These are phyloP conservation scores for Aspergillus amoenus DNA, from an alignment of 2,329 filamentous ascomycete genomes.

Conservation along the genomic window DNA sequence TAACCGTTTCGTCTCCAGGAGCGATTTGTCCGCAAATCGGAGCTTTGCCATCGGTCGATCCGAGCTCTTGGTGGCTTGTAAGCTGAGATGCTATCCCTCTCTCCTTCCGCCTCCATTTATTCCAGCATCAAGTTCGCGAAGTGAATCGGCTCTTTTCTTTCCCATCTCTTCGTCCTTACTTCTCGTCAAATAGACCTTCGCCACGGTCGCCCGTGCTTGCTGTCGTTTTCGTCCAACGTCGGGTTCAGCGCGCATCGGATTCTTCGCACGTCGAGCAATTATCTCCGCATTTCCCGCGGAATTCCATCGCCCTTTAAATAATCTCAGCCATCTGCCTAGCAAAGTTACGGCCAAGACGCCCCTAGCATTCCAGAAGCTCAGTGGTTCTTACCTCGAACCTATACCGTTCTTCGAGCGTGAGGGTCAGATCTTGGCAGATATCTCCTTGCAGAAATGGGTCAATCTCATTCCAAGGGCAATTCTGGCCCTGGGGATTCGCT, in stretches of 20 bases:
- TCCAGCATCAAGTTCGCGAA: conserved; percentile 13
- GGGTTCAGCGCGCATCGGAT: not conserved
- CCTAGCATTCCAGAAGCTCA: conserved; percentile 28
- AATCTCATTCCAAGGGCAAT: conserved; percentile 54
- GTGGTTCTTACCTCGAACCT: conserved; percentile 22
- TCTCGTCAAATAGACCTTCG: not conserved
- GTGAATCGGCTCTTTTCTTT: not conserved
- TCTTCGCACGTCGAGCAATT: not conserved
- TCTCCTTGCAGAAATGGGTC: conserved; percentile 46
- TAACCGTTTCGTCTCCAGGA: conserved; percentile 19
- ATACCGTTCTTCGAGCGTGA: conserved; percentile 23
- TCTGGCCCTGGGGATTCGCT: conserved; percentile 63
- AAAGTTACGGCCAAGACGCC: conserved; percentile 26
- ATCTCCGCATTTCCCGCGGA: not conserved
- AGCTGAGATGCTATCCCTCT: conserved; percentile 12
- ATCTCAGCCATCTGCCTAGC: conserved; percentile 5
- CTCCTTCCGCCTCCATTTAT: conserved; percentile 14
- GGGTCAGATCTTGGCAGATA: conserved; percentile 32
- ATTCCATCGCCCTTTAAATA: conserved; percentile 21
- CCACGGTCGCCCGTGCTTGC: not conserved
- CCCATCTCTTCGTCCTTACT: not conserved
- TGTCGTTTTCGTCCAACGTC: not conserved
- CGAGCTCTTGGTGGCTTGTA: conserved; percentile 20
- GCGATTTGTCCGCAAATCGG: conserved; percentile 25
- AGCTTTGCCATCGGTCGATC: conserved; percentile 22